A percentile compares a stretch with the other conserved stretches of the same genome.
Evolutionary conservation across 2,329 filamentous ascomycete genomes (phyloP).

Genomic region (Setomelanomma holmii): DNA sequence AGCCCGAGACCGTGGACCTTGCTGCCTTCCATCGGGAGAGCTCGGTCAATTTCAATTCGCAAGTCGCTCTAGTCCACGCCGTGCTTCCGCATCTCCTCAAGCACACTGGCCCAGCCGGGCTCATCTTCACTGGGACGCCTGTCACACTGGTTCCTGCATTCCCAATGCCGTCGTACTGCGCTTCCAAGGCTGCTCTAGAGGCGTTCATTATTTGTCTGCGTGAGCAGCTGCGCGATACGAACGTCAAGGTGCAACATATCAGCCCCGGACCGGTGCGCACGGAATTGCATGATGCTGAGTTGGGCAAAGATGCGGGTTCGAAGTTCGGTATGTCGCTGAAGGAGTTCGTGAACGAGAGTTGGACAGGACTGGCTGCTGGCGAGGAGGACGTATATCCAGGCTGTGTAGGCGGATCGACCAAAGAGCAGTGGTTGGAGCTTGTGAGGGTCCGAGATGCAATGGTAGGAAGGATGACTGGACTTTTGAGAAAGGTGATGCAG

Average conservation of each 20-base stretch:
- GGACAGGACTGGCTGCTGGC: constrained; percentile 50
- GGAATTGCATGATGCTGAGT: constrained; percentile 57
- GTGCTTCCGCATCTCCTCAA: constrained; percentile 56
- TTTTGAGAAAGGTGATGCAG: constrained; percentile 10
- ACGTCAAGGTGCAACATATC: constrained; percentile 57
- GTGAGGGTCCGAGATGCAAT: constrained; percentile 36
- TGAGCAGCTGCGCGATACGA: constrained; percentile 49
- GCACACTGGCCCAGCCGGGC: constrained; percentile 27
- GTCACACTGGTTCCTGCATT: constrained; percentile 58
- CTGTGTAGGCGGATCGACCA: constrained; percentile 30
- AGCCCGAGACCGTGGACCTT: constrained; percentile 55
- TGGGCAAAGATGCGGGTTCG: constrained; percentile 52
- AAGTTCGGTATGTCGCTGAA: constrained; percentile 58
- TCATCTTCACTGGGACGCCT: constrained; percentile 51
- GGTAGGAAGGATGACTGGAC: constrained; percentile 17
- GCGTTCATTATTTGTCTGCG: constrained; percentile 55
- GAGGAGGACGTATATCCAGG: constrained; percentile 55
- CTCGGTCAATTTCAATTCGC: constrained; percentile 58
- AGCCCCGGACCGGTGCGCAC: constrained; percentile 55
- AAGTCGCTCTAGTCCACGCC: constrained; percentile 54
- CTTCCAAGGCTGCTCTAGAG: constrained; percentile 62
- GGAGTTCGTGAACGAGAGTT: constrained; percentile 56
- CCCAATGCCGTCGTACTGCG: constrained; percentile 60
- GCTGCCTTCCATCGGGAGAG: constrained; percentile 52
- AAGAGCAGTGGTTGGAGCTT: constrained; percentile 42